These are phyloP conservation scores for Bipolaris victoriae DNA, from an alignment of 2,329 filamentous ascomycete species.

Conservation along the genomic window DNA sequence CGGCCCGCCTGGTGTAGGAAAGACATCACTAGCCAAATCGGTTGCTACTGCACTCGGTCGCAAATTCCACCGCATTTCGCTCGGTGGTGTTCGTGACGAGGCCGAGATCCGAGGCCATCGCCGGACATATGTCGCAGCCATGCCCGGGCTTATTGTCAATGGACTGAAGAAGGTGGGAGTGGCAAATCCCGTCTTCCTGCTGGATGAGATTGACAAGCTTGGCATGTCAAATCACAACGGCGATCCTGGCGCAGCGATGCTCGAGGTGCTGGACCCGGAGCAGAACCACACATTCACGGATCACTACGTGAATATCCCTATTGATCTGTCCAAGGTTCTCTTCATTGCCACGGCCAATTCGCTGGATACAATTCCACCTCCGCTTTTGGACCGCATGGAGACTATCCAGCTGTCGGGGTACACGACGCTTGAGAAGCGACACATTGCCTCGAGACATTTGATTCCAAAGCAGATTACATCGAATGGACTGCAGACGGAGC, in stretches of 20 bases:
- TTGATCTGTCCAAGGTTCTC: conserved; percentile 93
- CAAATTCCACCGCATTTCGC: conserved; percentile 95
- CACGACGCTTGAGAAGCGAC: conserved; percentile 94
- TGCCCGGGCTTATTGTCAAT: conserved; percentile 94
- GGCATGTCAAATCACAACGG: conserved; percentile 90
- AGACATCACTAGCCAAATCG: conserved; percentile 93
- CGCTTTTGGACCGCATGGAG: conserved; percentile 95
- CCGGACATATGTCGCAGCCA: conserved; percentile 96
- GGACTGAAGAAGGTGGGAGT: conserved; percentile 95
- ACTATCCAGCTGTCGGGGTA: conserved; percentile 92
- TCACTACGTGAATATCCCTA: conserved; percentile 94
- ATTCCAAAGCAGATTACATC: conserved; percentile 93
- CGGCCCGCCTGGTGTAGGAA: conserved; percentile 92
- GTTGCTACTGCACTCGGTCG: conserved; percentile 89
- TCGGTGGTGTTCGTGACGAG: conserved; percentile 94
- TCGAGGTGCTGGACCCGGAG: conserved; percentile 95
- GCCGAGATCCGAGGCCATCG: conserved; percentile 95
- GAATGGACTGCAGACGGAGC: conserved; percentile 79
- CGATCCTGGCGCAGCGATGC: conserved; percentile 95
- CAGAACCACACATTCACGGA: conserved; percentile 95
- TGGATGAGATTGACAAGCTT: conserved; percentile 98
- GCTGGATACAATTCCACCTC: conserved; percentile 92
- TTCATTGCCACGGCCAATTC: conserved; percentile 98
- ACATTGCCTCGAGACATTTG: conserved; percentile 92
- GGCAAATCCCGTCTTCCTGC: conserved; percentile 89